A percentile compares a stretch with the other conserved stretches of the same genome.
These are phyloP conservation scores for Medicago lupulina DNA, from an alignment of 306 rosid genomes.

Conservation along the genomic window DNA sequence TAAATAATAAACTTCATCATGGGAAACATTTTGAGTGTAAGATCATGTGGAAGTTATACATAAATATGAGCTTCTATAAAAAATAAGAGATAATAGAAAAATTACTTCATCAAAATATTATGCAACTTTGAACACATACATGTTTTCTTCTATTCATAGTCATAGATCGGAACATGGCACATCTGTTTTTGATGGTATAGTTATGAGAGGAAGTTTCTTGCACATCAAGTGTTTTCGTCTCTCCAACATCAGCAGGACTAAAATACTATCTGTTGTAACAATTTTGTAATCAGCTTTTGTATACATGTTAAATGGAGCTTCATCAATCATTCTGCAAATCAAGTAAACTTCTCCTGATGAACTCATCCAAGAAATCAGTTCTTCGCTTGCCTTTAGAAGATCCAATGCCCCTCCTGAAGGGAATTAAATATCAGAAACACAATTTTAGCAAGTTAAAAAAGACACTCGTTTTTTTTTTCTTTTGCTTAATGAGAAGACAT, in stretches of 20 bases:
- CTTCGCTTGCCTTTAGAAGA: constrained; percentile 93
- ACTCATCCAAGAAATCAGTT: constrained; percentile 73
- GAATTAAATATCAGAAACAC: not conserved
- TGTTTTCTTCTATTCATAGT: constrained; percentile 39
- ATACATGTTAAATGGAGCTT: constrained; percentile 89
- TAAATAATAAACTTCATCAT: constrained; percentile 32
- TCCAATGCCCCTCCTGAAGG: constrained; percentile 90
- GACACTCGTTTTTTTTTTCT: not conserved
- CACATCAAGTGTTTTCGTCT: constrained; percentile 93
- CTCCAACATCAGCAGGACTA: constrained; percentile 77
- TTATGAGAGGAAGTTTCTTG: constrained; percentile 68
- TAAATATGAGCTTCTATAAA: no score
- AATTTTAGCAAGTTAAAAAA: constrained; percentile 21
- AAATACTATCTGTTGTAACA: constrained; percentile 73
- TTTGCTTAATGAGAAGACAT: not conserved
- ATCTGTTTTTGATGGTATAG: constrained; percentile 53
- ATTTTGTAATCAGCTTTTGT: constrained; percentile 75
- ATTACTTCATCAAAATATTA: constrained; percentile 50
- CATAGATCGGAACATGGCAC: constrained; percentile 30
- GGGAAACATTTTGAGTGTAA: constrained; percentile 28
- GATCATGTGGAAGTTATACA: constrained; percentile 17
- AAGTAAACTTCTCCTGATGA: constrained; percentile 75
- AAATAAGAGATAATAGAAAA: constrained; percentile 32
- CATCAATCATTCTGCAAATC: constrained; percentile 89
- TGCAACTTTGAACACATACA: constrained; percentile 32